phyloP scores from a whole-genome alignment of 139 green algal species.

The Chlorella sp. region DNA sequence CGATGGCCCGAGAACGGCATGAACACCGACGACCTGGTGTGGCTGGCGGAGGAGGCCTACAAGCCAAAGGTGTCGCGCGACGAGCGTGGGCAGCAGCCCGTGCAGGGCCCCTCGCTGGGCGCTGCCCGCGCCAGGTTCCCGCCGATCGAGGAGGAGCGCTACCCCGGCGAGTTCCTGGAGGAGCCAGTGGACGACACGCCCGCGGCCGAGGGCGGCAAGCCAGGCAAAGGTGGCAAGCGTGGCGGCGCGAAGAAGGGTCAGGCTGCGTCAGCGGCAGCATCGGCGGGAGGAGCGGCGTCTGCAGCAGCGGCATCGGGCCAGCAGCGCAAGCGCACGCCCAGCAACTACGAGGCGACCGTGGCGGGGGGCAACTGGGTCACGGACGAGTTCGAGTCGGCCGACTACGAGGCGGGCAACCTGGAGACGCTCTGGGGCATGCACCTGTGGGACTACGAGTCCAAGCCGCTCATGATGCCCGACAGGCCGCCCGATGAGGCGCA shows the following conservation, averaged over 20 bases:
- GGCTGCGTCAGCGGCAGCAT: neutral
- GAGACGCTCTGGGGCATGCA: constrained; percentile 46
- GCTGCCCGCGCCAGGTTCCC: neutral
- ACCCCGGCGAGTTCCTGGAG: constrained; percentile 40
- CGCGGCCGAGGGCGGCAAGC: neutral
- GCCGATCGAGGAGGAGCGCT: constrained; percentile 30
- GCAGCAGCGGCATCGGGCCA: neutral
- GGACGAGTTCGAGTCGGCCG: constrained; percentile 49
- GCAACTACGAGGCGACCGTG: constrained; percentile 30
- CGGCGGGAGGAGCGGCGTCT: neutral
- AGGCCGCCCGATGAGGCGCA: constrained; percentile 19
- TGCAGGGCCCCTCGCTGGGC: neutral
- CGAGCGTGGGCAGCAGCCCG: neutral
- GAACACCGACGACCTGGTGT: constrained; percentile 57
- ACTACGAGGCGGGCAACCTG: constrained; percentile 51
- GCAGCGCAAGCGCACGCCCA: neutral
- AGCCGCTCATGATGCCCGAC: constrained; percentile 49
- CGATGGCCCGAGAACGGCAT: constrained; percentile 54
- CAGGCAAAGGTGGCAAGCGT: too few species aligned
- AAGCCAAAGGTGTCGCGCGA: constrained; percentile 7
- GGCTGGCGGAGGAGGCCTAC: constrained; percentile 48
- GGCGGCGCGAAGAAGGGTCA: too few species aligned
- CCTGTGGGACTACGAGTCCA: constrained; percentile 51
- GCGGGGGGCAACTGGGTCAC: constrained; percentile 40
- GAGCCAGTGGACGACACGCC: constrained; percentile 24